phyloP scores from a whole-genome alignment of 140 eudicot genomes.

The Stevia rebaudiana region DNA sequence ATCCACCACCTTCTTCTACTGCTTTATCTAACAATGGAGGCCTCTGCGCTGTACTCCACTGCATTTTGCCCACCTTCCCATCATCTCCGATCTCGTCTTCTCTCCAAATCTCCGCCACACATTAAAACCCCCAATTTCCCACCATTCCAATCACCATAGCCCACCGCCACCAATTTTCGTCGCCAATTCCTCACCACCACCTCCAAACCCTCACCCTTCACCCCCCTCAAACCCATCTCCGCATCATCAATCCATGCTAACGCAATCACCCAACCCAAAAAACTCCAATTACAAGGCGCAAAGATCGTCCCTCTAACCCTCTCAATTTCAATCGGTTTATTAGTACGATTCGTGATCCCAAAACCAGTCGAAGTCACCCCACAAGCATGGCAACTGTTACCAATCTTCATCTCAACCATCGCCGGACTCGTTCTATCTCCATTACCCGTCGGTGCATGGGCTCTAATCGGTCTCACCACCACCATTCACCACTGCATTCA shows the following conservation, averaged over 20 bases:
- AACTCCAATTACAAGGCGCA: slow-evolving; percentile 42
- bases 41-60: slow-evolving; percentile 45
- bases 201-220: slow-evolving; percentile 20
- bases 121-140: slow-evolving; percentile 26
- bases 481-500: slow-evolving; percentile 58
- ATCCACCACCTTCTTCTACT: too few species aligned
- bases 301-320: slow-evolving; percentile 49
- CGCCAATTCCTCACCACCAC: neutral
- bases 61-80: slow-evolving; percentile 25
- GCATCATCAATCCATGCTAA: slow-evolving; percentile 12
- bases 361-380: slow-evolving; percentile 57
- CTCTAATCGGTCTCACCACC: slow-evolving; percentile 60
- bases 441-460: slow-evolving; percentile 87
- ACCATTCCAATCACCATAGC: slow-evolving; percentile 21
- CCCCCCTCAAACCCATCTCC: slow-evolving; percentile 25
- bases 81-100: slow-evolving; percentile 36
- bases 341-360: slow-evolving; percentile 57
- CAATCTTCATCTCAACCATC: slow-evolving; percentile 73
- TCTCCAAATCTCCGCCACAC: slow-evolving; percentile 22
- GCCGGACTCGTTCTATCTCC: slow-evolving; percentile 77
- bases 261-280: slow-evolving; percentile 20
- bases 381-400: slow-evolving; percentile 78
- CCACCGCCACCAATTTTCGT: too few species aligned
- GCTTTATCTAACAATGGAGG: too few species aligned
- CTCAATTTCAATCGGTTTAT: slow-evolving; percentile 52